Evolutionary conservation across 129 eudicot genomes (phyloP), one percentile per base, ranked within the genome.

Genomic region (Flaveria bidentis): DNA sequence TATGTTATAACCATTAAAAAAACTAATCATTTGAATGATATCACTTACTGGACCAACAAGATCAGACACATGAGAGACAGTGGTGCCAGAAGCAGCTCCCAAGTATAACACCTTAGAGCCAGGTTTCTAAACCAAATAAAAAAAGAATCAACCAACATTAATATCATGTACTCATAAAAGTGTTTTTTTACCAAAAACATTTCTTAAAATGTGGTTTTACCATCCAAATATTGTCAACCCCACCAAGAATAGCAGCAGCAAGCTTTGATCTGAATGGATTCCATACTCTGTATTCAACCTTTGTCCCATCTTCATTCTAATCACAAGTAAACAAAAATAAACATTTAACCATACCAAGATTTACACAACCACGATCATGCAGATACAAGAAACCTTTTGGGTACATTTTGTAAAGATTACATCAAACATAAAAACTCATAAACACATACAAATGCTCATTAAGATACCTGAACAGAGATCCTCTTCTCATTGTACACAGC

Each of bases 1-100:
- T 5, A 36, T 5, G 15, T 17, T 26, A 18, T n/a, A 55, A 55
- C n/a, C 18, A 30, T 0, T 20, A 20, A 67, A 17, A 67, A 42
- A 17, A 5, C 49, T 39, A 23, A 45, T 41, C 23, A 6, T 36
- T 18, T 7, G n/a, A n/a, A 15, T 7, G n/a, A n/a, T 2, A 22
- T 9, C 5, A 22, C 97, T 87, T 87, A 93, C 98, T 14, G 98
- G 98, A 47, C 98, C 98, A 88, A 93, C 96, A 74, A 93, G 75
- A 77, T 93, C 97, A 9, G 98, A 93, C 14, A 93, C 98, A 50
- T 93, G 98, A 67, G 98, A 93, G 5, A 93, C 97, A 2, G 96
- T 90, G 1, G 96, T 93, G 69, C 98, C 98, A 15, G 98, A 93
- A 73, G 98, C 97, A 78, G 98, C 98, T 77, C 97, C 98, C 5